Percentiles rank a stretch among this genome's conserved stretches.
phyloP scores from a whole-genome alignment of 352 stramenopile genomes.

The Pythium biforme region DNA sequence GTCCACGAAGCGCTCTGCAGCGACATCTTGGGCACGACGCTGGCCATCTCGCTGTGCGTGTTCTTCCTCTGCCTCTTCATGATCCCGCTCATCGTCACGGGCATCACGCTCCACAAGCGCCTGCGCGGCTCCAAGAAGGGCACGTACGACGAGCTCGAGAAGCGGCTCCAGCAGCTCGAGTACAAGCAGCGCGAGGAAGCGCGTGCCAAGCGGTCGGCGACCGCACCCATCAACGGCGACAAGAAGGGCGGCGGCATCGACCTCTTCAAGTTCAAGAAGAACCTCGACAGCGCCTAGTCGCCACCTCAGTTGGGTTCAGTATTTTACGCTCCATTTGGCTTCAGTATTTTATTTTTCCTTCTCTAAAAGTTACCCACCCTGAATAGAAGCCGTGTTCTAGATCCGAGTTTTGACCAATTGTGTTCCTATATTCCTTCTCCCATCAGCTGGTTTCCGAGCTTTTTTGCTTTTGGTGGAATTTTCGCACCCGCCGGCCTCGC shows the following conservation, averaged over 20 bases:
- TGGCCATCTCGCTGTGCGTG: slow-evolving; percentile 75
- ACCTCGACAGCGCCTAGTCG: slow-evolving; percentile 26
- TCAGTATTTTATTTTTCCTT: slow-evolving; percentile 4
- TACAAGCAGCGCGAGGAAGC: slow-evolving; percentile 30
- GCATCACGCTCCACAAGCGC: slow-evolving; percentile 74
- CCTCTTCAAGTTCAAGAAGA: slow-evolving; percentile 54
- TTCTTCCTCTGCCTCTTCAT: slow-evolving; percentile 78
- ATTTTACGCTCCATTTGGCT: slow-evolving; percentile 4
- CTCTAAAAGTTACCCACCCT: slow-evolving; percentile 12
- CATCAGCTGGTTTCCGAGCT: background rate
- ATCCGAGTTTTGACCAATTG: slow-evolving; percentile 17
- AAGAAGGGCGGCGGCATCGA: slow-evolving; percentile 36
- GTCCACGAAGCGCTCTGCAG: slow-evolving; percentile 71
- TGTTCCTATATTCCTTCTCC: background rate
- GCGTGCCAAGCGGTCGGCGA: slow-evolving; percentile 42
- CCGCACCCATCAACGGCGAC: slow-evolving; percentile 2
- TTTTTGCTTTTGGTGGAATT: background rate
- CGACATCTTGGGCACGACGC: slow-evolving; percentile 72
- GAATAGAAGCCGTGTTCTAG: slow-evolving; percentile 1
- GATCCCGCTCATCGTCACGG: slow-evolving; percentile 68
- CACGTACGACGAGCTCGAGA: slow-evolving; percentile 77
- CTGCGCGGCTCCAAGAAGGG: slow-evolving; percentile 75
- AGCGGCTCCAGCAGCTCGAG: slow-evolving; percentile 65
- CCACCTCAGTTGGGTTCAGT: background rate
- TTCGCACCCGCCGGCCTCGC: slow-evolving; percentile 1